Evolutionary conservation across 345 rosid species (phyloP).

Genomic region (Luvunga scandens): DNA sequence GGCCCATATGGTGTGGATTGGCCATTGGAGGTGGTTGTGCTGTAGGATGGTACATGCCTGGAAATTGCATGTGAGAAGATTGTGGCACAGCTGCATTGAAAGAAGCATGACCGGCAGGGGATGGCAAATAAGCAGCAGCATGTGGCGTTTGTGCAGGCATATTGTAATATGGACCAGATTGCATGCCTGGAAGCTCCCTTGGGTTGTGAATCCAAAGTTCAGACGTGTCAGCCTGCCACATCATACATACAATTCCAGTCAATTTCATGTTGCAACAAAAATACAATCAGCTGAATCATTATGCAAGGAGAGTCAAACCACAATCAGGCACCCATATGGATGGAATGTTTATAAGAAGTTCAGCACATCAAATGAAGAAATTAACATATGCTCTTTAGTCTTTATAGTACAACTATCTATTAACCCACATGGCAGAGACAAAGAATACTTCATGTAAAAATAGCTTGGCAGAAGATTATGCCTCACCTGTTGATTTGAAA

Average conservation of each 20-base stretch:
- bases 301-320: not conserved
- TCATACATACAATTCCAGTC: not conserved
- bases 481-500: conserved; percentile 82
- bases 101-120: conserved; percentile 77
- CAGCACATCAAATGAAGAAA: not conserved
- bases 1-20: conserved; percentile 73
- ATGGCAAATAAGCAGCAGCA: conserved; percentile 70
- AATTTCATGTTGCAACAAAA: not conserved
- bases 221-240: conserved; percentile 73
- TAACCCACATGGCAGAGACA: not conserved
- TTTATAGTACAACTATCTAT: not conserved
- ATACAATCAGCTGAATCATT: not conserved
- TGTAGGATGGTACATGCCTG: conserved; percentile 72
- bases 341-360: not conserved
- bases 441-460: not conserved
- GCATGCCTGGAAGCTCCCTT: conserved; percentile 67
- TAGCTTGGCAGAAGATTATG: not conserved
- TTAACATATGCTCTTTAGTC: not conserved
- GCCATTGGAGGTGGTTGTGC: conserved; percentile 70
- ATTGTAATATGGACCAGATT: conserved; percentile 73
- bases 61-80: conserved; percentile 91
- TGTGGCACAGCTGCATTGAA: conserved; percentile 75
- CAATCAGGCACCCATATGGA: not conserved
- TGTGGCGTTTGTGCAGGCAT: conserved; percentile 82
- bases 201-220: conserved; percentile 94